Percentiles rank a stretch among this genome's conserved stretches.
Evolutionary conservation across 2,329 filamentous ascomycete species (phyloP).

Genomic region (Curvularia hawaiiensis): DNA sequence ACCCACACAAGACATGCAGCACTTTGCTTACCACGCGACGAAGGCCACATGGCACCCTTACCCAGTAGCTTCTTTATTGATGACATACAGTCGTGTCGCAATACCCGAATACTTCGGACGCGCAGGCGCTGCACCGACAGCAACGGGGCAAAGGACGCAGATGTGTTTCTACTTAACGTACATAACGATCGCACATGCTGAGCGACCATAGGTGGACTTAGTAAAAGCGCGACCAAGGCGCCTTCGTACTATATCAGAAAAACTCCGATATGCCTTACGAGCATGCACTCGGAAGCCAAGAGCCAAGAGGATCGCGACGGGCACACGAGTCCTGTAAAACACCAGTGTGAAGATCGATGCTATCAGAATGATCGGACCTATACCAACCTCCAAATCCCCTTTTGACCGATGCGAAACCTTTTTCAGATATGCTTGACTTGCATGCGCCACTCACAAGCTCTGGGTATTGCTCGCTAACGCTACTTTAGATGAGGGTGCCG

Average conservation of each 20-base stretch:
- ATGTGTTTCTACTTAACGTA: background rate
- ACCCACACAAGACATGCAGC: background rate
- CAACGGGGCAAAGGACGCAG: background rate
- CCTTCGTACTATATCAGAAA: background rate
- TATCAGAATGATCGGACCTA: background rate
- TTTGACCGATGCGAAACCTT: background rate
- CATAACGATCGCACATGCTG: background rate
- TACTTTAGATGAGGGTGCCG: slow-evolving; percentile 19
- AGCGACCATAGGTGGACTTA: slow-evolving; percentile 1
- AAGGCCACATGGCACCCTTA: background rate
- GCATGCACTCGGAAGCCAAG: background rate
- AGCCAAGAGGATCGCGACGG: background rate
- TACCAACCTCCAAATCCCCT: background rate
- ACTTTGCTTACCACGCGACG: background rate
- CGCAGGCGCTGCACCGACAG: background rate
- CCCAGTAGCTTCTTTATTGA: background rate
- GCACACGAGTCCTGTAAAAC: background rate
- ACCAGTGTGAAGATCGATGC: background rate
- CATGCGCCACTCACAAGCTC: background rate
- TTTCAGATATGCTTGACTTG: background rate
- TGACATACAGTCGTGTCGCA: background rate
- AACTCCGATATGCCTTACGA: background rate
- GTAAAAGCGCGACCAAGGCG: background rate
- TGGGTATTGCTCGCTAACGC: slow-evolving; percentile 27
- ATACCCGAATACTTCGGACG: background rate